Evolutionary conservation across 2,329 filamentous ascomycete species (phyloP).

Genomic region (Xylariaceae sp.): DNA sequence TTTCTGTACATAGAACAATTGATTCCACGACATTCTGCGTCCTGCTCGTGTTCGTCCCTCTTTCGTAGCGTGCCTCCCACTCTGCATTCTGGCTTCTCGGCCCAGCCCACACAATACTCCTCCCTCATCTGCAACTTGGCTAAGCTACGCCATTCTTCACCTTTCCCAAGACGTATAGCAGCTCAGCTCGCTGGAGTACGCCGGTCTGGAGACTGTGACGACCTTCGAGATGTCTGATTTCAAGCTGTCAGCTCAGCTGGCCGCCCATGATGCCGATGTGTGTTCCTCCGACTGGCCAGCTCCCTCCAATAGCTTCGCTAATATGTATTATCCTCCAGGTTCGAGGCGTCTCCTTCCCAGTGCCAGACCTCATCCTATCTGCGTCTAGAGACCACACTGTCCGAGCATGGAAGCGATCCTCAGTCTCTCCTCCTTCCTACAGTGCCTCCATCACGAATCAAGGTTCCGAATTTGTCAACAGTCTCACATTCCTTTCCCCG

Average conservation of each 20-base stretch:
- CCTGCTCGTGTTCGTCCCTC: no score
- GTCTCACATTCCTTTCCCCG: constrained; percentile 70
- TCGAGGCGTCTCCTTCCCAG: constrained; percentile 76
- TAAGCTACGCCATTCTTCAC: no score
- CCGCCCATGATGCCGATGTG: constrained; percentile 93
- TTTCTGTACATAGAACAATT: no score
- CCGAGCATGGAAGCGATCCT: constrained; percentile 72
- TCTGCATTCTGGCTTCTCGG: no score
- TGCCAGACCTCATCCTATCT: constrained; percentile 68
- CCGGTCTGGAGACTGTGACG: no score
- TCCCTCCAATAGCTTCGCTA: constrained; percentile 1
- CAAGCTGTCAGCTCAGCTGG: constrained; percentile 86
- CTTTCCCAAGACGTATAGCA: no score
- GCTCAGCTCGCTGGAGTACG: no score
- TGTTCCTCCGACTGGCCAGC: background rate
- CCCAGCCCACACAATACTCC: no score
- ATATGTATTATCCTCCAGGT: constrained; percentile 54
- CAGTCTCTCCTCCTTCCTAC: constrained; percentile 63
- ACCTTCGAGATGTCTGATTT: constrained; percentile 65
- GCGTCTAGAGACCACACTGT: constrained; percentile 91
- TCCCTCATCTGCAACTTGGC: no score
- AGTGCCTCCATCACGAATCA: constrained; percentile 75
- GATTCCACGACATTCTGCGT: no score
- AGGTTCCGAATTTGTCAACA: constrained; percentile 83
- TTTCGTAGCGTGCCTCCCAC: no score